Base-by-base conservation (phyloP, 2,329 filamentous ascomycete genomes). In the Fonsecaea nubica region DNA sequence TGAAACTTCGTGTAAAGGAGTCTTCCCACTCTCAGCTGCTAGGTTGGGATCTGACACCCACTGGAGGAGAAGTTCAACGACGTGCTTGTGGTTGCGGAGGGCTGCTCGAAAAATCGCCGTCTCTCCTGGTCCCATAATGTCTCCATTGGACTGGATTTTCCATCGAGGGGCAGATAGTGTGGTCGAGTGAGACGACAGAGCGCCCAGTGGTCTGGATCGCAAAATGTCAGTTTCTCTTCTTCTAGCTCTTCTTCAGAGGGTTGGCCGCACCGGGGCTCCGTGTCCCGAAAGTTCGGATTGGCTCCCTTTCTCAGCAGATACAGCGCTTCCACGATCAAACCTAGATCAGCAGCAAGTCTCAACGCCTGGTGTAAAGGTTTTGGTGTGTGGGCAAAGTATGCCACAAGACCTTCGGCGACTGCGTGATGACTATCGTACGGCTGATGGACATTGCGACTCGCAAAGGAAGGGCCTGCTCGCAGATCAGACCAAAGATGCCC, bases 211-310 rank as follows among this genome's bases (percentile, higher is more conserved):
- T 25, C 45, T 50, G 15, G 10, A 25, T 50, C 12, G 45, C 9
- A 50, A 50, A 10, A 3, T 50, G 45, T 50, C 10, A 50, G 45
- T n/a, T 50, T 50, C 45, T 50, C 30, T 50, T 30, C 45, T 50
- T 50, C 18, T n/a, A 25, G 18, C 9, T 50, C 45, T 50, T 50
- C 45, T 6, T 50, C 45, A 25, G 30, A 0, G 45, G 45, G 12
- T 25, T 25, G 18, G 45, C 45, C 45, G 21, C 9, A 50, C 45
- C 45, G 45, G 12, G 2, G 45, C 45, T 50, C 4, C 8, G 5
- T 9, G 15, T 50, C 45, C 45, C 15, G 2, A 25, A 50, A 50
- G 9, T 50, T 50, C 45, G 45, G 45, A 18, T 13, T 1, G 1
- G 45, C 45, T 25, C 45, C 45, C 18, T 25, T 50, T 25, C 12